These are phyloP conservation scores for Salmacisia buchloeana DNA, from an alignment of 1,284 basidiomycete species.

Conservation along the genomic window DNA sequence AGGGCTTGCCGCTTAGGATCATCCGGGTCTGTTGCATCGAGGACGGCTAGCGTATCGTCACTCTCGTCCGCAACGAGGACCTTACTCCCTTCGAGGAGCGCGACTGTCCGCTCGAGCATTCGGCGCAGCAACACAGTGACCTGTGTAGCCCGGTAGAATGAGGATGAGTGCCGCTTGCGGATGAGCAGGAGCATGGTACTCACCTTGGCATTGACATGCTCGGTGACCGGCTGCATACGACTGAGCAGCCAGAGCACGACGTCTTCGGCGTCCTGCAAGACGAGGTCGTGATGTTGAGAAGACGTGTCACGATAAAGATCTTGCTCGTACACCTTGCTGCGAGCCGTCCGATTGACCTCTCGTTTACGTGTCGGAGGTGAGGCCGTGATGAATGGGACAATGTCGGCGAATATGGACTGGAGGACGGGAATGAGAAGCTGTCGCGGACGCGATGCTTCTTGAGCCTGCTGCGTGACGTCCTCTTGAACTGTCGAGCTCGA, in stretches of 20 bases:
- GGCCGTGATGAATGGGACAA: neutral
- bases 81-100: neutral
- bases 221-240: neutral
- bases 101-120: neutral
- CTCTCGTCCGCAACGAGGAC: no score
- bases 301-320: neutral
- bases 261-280: neutral
- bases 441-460: neutral
- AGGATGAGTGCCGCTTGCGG: neutral
- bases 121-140: neutral
- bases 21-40: neutral
- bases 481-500: neutral
- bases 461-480: neutral
- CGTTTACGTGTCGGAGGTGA: neutral
- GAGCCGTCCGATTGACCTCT: neutral
- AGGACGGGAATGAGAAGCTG: constrained; percentile 1
- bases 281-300: neutral
- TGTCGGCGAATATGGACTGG: neutral
- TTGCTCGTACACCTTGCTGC: neutral
- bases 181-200: neutral
- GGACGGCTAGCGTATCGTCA: neutral
- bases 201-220: neutral
- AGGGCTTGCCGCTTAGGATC: neutral
- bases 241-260: neutral
- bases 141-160: neutral